These are phyloP conservation scores for Sporothrix humicola DNA, from an alignment of 2,329 filamentous ascomycete genomes.

Conservation along the genomic window DNA sequence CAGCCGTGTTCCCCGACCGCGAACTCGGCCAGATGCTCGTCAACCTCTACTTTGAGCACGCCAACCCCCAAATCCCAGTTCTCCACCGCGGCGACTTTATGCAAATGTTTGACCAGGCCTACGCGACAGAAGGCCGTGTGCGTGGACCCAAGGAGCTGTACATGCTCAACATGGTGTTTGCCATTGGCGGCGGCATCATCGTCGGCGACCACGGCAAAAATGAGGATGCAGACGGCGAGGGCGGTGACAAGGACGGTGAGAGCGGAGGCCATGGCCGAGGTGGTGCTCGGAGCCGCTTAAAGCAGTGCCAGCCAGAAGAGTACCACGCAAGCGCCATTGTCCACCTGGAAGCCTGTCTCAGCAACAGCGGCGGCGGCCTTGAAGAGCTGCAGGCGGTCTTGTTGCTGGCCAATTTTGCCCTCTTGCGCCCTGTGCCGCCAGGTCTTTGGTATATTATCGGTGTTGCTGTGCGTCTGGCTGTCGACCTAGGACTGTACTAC, in stretches of 20 bases:
- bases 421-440: conserved; percentile 87
- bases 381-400: conserved; percentile 95
- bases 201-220: conserved; percentile 66
- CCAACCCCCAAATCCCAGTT: conserved; percentile 94
- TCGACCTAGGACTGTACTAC: conserved; percentile 90
- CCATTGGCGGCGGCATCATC: conserved; percentile 92
- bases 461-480: conserved; percentile 85
- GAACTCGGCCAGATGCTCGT: conserved; percentile 75
- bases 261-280: not conserved
- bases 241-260: conserved; percentile 18
- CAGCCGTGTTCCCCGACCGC: conserved; percentile 80
- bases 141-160: conserved; percentile 84
- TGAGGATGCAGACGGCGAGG: conserved; percentile 36
- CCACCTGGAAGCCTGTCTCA: conserved; percentile 85
- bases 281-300: conserved; percentile 43
- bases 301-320: conserved; percentile 81
- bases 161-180: conserved; percentile 95
- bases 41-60: conserved; percentile 90
- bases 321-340: conserved; percentile 95
- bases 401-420: conserved; percentile 85
- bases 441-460: conserved; percentile 98
- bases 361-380: conserved; percentile 82
- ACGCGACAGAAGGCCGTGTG: conserved; percentile 68
- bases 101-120: conserved; percentile 83
- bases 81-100: conserved; percentile 89